Evolutionary conservation across 805 yeast species (phyloP), one percentile per base, ranked within the genome.

Genomic region (Blastobotrys americana): DNA sequence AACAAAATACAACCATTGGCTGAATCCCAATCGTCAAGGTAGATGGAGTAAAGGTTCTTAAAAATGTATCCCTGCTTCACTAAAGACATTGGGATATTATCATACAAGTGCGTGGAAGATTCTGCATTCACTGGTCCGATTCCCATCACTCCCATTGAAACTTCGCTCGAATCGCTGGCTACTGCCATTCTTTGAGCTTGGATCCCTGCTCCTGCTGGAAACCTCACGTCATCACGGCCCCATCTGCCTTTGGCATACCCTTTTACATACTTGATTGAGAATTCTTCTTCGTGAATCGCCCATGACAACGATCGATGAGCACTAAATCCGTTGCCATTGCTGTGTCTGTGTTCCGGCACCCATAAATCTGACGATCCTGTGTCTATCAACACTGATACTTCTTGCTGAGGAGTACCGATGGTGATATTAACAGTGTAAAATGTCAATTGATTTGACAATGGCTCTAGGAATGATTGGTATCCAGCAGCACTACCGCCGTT

Each of bases 321-420:
- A 21, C 44, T 46, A 44, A 45, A 52, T 18, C 54, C 52, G 34
- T 48, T 45, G 9, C 40, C 43, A 37, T 41, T 67, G 5, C 25
- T 36, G 9, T 39, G 55, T 21, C 39, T 10, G 17, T 15, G 13
- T 10, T 23, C 36, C 42, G 52, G 63, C 18, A 80, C 74, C 83
- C 84, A 80, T 37, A 81, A 59, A 58, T 81, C 87, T 1, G 82
- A 71, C 0, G 85, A 79, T 2, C 87, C 88, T 1, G 87, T 81
- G 56, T 82, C 88, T 9, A 81, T 56, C 34, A 80, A 60, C 3
- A 81, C 78, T 3, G 65, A 67, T 4, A 81, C 66, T 6, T 65
- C 57, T 52, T 80, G 81, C 0, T 67, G 55, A 1, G 78, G 72
- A 0, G 83, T 72, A 4, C 90, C 89, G 15, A 83, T 46, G 3